A percentile compares a stretch with the other conserved stretches of the same genome.
Conservation (phyloP, 2,329 filamentous ascomycete species). For the Pyrenochaeta sp. region DNA sequence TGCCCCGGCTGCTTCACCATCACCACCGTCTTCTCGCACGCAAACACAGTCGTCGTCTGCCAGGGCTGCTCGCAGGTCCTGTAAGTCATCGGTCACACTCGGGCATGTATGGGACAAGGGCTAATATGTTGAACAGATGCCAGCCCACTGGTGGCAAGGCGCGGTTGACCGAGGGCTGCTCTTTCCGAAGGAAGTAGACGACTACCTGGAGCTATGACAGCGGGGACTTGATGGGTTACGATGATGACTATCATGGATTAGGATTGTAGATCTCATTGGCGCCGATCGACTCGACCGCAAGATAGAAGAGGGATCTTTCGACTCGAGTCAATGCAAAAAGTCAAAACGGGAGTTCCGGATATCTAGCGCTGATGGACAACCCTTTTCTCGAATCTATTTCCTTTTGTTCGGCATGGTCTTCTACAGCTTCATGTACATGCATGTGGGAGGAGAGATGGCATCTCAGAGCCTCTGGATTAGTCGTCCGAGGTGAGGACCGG, state of each 20-base stretch:
- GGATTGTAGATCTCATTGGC: constrained; percentile 52
- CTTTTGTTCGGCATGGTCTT: constrained; percentile 50
- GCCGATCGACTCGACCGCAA: constrained; percentile 52
- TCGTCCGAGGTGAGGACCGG: constrained; percentile 51
- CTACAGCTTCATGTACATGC: constrained; percentile 52
- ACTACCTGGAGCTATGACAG: constrained; percentile 32
- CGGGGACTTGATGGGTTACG: constrained; percentile 47
- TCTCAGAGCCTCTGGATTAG: constrained; percentile 50
- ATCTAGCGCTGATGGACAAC: constrained; percentile 54
- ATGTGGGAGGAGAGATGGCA: constrained; percentile 55
- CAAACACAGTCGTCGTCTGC: constrained; percentile 99
- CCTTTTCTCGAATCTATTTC: constrained; percentile 50
- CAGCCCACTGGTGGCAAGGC: constrained; percentile 99
- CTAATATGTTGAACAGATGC: constrained; percentile 63
- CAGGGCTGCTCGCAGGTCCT: constrained; percentile 98
- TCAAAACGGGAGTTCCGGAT: constrained; percentile 55
- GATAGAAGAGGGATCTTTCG: constrained; percentile 56
- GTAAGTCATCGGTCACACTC: constrained; percentile 36
- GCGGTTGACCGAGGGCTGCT: constrained; percentile 98
- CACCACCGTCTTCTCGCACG: constrained; percentile 99
- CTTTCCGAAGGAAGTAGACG: constrained; percentile 99
- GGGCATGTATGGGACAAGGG: constrained; percentile 13
- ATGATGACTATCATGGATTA: constrained; percentile 50
- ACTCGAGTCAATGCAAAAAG: constrained; percentile 52
- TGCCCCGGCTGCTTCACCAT: constrained; percentile 99